Evolutionary conservation across 805 yeast genomes (phyloP), one percentile per base, ranked within the genome.

Genomic region (Saturnispora mendoncae): DNA sequence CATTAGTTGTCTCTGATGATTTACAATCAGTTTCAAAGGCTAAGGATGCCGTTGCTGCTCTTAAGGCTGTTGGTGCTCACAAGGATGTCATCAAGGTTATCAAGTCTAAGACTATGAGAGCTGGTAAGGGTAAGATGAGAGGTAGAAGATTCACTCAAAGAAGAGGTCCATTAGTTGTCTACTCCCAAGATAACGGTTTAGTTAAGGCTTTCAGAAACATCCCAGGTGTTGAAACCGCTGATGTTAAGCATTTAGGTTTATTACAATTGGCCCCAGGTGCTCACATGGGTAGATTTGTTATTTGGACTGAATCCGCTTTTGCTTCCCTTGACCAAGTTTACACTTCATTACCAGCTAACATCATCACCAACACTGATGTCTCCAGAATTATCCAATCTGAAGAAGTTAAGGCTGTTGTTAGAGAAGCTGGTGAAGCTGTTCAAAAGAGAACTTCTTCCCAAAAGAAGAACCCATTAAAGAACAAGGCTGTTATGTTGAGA

Each of bases 231-330:
- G 98, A 92, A 78, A 80, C 95, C 65, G 80, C 90, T 62, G 75
- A 80, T 69, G 98, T 92, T 61, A 74, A 82, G 62, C 76, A 88
- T 66, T 79, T 92, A 65, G 92, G 92, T 76, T 78, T 92, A 63
- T 82, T 92, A 69, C 97, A 90, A 78, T 84, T 92, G 66, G 98
- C 98, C 62, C 98, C 98, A 72, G 98, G 98, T 83, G 95, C 97
- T 67, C 98, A 92, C 80, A 77, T 92, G 65, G 98, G 98, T 78
- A 88, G 98, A 81, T 92, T 92, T 66, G 83, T 92, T 66, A 86
- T 92, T 86, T 92, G 98, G 98, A 88, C 98, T 66, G 95, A 88
- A 78, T 75, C 86, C 68, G 99, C 99, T 68, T 87, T 92, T 71
- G 83, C 88, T 68, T 79, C 88, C 64, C 80, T 92, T 66, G 99